Evolutionary conservation across 768 basidiomycete genomes (phyloP).

Genomic region (Coprinopsis sp.): DNA sequence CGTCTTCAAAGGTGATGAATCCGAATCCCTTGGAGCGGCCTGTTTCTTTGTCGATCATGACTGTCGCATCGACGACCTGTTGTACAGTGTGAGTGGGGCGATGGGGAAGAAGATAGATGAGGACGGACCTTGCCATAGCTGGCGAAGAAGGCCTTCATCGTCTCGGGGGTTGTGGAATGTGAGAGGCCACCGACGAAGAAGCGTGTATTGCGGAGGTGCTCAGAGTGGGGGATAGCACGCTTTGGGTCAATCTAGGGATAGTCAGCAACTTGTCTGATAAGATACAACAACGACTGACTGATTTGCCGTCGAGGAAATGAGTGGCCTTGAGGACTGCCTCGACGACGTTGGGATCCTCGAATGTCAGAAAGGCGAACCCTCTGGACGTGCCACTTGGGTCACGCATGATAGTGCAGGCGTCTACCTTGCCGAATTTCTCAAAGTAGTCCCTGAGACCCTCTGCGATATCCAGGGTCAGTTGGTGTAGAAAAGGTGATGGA

Average conservation of each 20-base stretch:
- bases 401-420: slow-evolving; percentile 83
- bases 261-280: neutral
- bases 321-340: slow-evolving; percentile 60
- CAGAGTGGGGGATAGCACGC: slow-evolving; percentile 79
- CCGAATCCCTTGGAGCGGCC: slow-evolving; percentile 79
- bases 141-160: slow-evolving; percentile 65
- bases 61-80: slow-evolving; percentile 70
- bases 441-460: slow-evolving; percentile 70
- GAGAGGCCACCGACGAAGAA: slow-evolving; percentile 81
- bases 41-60: slow-evolving; percentile 80
- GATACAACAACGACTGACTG: slow-evolving; percentile 34
- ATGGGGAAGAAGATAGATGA: too few relatives aligned
- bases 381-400: slow-evolving; percentile 67
- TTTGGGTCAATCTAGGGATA: slow-evolving; percentile 77
- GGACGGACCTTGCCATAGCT: slow-evolving; percentile 73
- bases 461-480: slow-evolving; percentile 26
- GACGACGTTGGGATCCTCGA: slow-evolving; percentile 62
- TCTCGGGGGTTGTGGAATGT: slow-evolving; percentile 61
- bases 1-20: slow-evolving; percentile 77
- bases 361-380: slow-evolving; percentile 84
- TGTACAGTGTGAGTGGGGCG: neutral
- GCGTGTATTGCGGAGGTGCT: slow-evolving; percentile 70
- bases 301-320: slow-evolving; percentile 75
- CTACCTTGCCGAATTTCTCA: slow-evolving; percentile 75
- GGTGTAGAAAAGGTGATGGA: slow-evolving; percentile 16